These are phyloP conservation scores for Lachnellula occidentalis DNA, from an alignment of 2,329 filamentous ascomycete species.

Conservation along the genomic window DNA sequence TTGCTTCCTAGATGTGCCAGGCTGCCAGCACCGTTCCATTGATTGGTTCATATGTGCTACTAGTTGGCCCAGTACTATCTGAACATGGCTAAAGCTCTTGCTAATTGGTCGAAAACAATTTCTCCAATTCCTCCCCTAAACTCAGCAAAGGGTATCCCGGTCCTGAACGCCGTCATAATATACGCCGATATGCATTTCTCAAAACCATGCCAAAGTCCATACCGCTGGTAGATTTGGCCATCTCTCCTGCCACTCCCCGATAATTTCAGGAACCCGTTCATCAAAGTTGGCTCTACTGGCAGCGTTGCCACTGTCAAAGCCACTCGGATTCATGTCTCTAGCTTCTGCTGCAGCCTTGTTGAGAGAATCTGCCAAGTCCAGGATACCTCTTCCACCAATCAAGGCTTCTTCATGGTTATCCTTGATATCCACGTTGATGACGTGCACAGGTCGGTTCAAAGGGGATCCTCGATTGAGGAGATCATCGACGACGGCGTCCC, in stretches of 20 bases:
- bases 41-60: not conserved
- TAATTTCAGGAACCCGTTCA: constrained; percentile 84
- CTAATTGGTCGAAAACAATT: not conserved
- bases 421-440: constrained; percentile 97
- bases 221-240: constrained; percentile 88
- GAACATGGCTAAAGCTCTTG: not conserved
- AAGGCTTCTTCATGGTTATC: constrained; percentile 97
- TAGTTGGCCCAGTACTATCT: not conserved
- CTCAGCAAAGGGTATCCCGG: constrained; percentile 19
- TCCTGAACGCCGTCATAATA: constrained; percentile 17
- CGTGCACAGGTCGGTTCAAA: constrained; percentile 88
- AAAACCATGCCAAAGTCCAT: constrained; percentile 97
- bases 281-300: constrained; percentile 75
- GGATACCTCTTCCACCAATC: constrained; percentile 82
- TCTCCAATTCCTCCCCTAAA: constrained; percentile 2
- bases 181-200: constrained; percentile 26
- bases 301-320: constrained; percentile 65
- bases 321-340: constrained; percentile 53
- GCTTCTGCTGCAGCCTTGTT: constrained; percentile 79
- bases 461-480: constrained; percentile 78
- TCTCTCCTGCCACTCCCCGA: constrained; percentile 89
- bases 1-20: too few species aligned
- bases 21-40: too few species aligned
- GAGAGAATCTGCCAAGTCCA: constrained; percentile 81
- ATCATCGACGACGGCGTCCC: constrained; percentile 96